phyloP scores from a whole-genome alignment of 306 rosid species.

The Casuarina glauca region DNA sequence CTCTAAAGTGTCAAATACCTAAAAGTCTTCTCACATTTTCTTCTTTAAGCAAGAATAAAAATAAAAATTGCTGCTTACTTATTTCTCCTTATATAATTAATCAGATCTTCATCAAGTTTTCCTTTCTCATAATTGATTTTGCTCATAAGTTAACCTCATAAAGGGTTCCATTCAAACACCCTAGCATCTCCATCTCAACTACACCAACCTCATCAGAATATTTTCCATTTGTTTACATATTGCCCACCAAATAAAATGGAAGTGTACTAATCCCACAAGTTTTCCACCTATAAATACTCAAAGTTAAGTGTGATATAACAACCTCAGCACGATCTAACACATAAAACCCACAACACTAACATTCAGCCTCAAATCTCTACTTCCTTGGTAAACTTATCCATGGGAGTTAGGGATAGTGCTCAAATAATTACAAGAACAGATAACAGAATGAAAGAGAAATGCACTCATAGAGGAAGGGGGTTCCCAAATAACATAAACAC shows the following conservation, averaged over 20 bases:
- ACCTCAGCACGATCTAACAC: conserved; percentile 7
- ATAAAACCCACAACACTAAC: conserved; percentile 14
- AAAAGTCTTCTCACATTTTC: not conserved
- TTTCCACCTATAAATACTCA: conserved; percentile 7
- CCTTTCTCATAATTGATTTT: not conserved
- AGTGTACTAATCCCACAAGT: not conserved
- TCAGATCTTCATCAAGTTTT: not conserved
- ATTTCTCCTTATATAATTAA: not conserved
- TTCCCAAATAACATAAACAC: not conserved
- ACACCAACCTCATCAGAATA: not conserved
- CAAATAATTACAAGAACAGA: not conserved
- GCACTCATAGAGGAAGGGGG: not conserved
- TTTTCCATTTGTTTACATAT: not conserved
- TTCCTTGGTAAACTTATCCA: not conserved
- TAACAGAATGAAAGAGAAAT: not conserved
- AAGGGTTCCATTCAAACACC: not conserved
- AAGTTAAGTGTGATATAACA: conserved; percentile 3
- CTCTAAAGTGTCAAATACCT: not conserved
- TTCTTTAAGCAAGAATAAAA: not conserved
- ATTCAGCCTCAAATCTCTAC: conserved; percentile 5
- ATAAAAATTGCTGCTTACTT: not conserved
- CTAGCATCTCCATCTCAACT: not conserved
- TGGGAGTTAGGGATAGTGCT: conserved; percentile 4
- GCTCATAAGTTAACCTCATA: not conserved
- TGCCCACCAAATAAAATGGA: not conserved